These are phyloP conservation scores for Cicer judaicum DNA, from an alignment of 306 rosid genomes.

Conservation along the genomic window DNA sequence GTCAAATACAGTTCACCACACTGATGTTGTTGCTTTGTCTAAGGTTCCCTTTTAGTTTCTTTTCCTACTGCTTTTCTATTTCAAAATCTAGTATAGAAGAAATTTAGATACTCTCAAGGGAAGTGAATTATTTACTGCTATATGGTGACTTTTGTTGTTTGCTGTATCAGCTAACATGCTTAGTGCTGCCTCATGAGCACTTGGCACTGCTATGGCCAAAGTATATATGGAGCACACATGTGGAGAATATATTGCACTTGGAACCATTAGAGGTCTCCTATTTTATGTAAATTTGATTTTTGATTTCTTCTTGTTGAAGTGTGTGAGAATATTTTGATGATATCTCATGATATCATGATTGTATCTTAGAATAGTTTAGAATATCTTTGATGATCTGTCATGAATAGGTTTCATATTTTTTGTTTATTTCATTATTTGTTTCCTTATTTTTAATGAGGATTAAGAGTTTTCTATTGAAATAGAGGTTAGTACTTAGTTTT, in stretches of 20 bases:
- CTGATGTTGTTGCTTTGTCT: slow-evolving; percentile 74
- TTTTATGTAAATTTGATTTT: slow-evolving; percentile 20
- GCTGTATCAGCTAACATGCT: slow-evolving; percentile 79
- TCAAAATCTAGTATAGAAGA: slow-evolving; percentile 37
- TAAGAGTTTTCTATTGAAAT: not conserved
- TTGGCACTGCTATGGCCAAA: slow-evolving; percentile 65
- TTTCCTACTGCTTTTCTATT: slow-evolving; percentile 39
- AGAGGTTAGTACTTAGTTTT: slow-evolving; percentile 10
- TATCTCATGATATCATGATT: not conserved
- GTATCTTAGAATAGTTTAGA: not conserved
- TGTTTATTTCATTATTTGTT: slow-evolving; percentile 12
- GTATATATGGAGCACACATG: slow-evolving; percentile 74
- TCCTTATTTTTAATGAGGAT: not conserved
- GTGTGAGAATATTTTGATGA: not conserved
- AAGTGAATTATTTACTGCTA: slow-evolving; percentile 35
- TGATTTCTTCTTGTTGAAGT: slow-evolving; percentile 27
- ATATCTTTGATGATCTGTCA: slow-evolving; percentile 6
- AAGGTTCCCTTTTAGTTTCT: slow-evolving; percentile 59
- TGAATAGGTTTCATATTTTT: not conserved
- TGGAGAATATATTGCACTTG: slow-evolving; percentile 85
- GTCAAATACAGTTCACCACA: slow-evolving; percentile 60
- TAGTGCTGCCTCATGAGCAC: slow-evolving; percentile 74
- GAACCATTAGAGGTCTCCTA: slow-evolving; percentile 75
- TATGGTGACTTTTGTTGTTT: slow-evolving; percentile 43
- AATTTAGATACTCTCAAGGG: slow-evolving; percentile 30